Evolutionary conservation across 768 basidiomycete genomes (phyloP).

Genomic region (Lyophyllum atratum): DNA sequence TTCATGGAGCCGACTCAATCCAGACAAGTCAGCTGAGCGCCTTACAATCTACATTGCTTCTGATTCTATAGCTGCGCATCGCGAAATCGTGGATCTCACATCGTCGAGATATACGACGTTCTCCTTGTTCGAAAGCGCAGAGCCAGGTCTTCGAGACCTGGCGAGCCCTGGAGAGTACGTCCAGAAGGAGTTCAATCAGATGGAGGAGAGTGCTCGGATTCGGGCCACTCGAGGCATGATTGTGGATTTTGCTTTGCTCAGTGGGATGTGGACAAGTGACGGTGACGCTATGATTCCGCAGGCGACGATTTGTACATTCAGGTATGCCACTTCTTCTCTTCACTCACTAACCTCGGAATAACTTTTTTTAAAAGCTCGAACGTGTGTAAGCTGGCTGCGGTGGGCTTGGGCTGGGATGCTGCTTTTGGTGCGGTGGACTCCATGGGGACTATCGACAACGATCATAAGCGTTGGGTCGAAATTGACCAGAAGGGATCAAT

Average conservation of each 20-base stretch:
- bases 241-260: slow-evolving; percentile 67
- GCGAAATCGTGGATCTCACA: slow-evolving; percentile 44
- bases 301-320: slow-evolving; percentile 59
- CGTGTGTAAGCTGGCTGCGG: slow-evolving; percentile 57
- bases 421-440: slow-evolving; percentile 58
- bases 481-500: slow-evolving; percentile 61
- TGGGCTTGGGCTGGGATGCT: slow-evolving; percentile 64
- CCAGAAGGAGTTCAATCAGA: slow-evolving; percentile 49
- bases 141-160: slow-evolving; percentile 44
- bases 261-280: slow-evolving; percentile 57
- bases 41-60: slow-evolving; percentile 61
- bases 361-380: slow-evolving; percentile 47
- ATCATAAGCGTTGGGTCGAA: slow-evolving; percentile 59
- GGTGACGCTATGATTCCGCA: slow-evolving; percentile 48
- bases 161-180: slow-evolving; percentile 56
- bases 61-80: slow-evolving; percentile 49
- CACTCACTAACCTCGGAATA: not conserved
- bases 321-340: slow-evolving; percentile 36
- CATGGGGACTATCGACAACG: slow-evolving; percentile 47
- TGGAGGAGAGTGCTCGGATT: slow-evolving; percentile 42
- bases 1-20: slow-evolving; percentile 41
- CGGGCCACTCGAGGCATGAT: slow-evolving; percentile 63
- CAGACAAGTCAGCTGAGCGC: slow-evolving; percentile 17
- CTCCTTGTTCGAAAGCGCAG: slow-evolving; percentile 44
- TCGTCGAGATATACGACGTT: slow-evolving; percentile 37